Evolutionary conservation across 495 filamentous ascomycete species (phyloP).

Genomic region (Baudoinia panamericana): DNA sequence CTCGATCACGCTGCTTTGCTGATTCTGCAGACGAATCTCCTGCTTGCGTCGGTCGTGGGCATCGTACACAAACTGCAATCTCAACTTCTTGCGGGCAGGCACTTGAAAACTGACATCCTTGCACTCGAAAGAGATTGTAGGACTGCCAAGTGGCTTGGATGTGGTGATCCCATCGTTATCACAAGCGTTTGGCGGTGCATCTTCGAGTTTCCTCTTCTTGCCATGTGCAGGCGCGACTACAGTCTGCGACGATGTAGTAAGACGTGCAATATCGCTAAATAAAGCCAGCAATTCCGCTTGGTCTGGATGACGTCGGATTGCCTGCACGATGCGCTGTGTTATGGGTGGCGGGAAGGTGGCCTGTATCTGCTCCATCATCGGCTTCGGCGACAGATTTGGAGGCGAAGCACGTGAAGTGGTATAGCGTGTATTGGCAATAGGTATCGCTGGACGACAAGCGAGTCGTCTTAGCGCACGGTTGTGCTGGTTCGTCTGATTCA

Average conservation of each 20-base stretch:
- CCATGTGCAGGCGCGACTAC: not conserved
- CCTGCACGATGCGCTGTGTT: not conserved
- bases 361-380: too few species aligned
- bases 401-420: too few species aligned
- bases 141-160: not conserved
- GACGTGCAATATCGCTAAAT: slow-evolving; percentile 10
- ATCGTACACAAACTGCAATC: slow-evolving; percentile 45
- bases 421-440: too few species aligned
- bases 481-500: too few species aligned
- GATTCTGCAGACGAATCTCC: slow-evolving; percentile 55
- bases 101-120: slow-evolving; percentile 29
- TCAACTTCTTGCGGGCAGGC: slow-evolving; percentile 86
- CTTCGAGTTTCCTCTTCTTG: slow-evolving; percentile 21
- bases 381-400: too few species aligned
- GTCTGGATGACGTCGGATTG: not conserved
- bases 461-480: too few species aligned
- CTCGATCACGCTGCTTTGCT: slow-evolving; percentile 51
- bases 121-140: slow-evolving; percentile 9
- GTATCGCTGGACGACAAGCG: too few species aligned
- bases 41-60: slow-evolving; percentile 30
- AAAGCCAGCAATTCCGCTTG: slow-evolving; percentile 1
- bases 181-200: slow-evolving; percentile 1
- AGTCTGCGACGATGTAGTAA: not conserved
- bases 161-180: not conserved
- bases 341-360: not conserved